phyloP scores from a whole-genome alignment of 2,329 filamentous ascomycete species.

The Colletotrichum abscissum region DNA sequence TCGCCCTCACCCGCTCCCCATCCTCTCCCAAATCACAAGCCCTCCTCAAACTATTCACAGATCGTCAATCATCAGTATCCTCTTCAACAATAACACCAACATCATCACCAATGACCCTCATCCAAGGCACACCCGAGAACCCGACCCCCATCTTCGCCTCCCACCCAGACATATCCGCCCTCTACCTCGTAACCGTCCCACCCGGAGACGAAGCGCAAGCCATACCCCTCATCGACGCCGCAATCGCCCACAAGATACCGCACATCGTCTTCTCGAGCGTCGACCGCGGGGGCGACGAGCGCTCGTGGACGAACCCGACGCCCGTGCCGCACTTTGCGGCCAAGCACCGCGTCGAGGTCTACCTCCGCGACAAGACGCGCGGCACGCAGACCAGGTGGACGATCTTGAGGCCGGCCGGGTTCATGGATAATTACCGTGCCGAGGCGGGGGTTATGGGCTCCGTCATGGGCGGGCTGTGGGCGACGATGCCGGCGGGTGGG shows the following conservation, averaged over 20 bases:
- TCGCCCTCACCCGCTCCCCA: constrained; percentile 21
- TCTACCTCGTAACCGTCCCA: constrained; percentile 43
- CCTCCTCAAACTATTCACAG: not conserved
- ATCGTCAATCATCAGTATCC: not conserved
- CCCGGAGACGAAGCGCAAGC: constrained; percentile 41
- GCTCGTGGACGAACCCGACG: constrained; percentile 36
- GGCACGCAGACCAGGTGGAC: constrained; percentile 37
- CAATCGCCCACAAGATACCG: constrained; percentile 28
- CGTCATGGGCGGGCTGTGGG: constrained; percentile 41
- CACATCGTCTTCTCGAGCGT: constrained; percentile 45
- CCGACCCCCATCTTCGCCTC: constrained; percentile 37
- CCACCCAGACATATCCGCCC: constrained; percentile 36
- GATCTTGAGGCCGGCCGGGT: constrained; percentile 40
- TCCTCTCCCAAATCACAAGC: constrained; percentile 21
- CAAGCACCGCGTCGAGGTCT: constrained; percentile 36
- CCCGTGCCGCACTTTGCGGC: constrained; percentile 38
- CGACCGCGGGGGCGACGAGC: constrained; percentile 39
- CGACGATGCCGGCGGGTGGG: constrained; percentile 37
- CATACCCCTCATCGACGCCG: constrained; percentile 39
- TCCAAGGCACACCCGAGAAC: constrained; percentile 19
- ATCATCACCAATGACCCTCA: constrained; percentile 21
- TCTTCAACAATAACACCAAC: not conserved
- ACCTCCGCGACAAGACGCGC: constrained; percentile 23
- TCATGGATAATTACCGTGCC: constrained; percentile 43
- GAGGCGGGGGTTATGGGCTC: constrained; percentile 37